Evolutionary conservation across 2,329 filamentous ascomycete genomes (phyloP), one percentile per base, ranked within the genome.

Genomic region (Chaetomiaceae sp.): DNA sequence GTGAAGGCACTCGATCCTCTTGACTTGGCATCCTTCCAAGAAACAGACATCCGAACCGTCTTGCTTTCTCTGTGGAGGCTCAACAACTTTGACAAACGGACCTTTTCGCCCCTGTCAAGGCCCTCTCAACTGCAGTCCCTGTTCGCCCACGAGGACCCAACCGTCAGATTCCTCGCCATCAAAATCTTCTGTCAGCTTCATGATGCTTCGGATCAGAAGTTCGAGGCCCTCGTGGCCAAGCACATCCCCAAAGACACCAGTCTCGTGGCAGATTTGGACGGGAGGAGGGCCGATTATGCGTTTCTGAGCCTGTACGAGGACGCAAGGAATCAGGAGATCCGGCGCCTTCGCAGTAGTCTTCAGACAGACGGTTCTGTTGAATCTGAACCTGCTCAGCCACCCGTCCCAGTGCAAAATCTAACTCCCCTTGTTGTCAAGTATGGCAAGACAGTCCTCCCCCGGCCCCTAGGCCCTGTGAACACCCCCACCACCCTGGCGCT

Each of bases 171-270:
- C 67, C 75, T 97, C 54, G 86, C 90, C 13, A 78, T 95, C 50
- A 82, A 89, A 56, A 81, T 91, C 53, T 87, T 96, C 58, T 90
- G 86, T 63, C 75, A 89, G 56, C 81, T 89, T 51, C 81, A 95
- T 60, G 82, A 83, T 61, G 87, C 87, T 25, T 86, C 93, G 4
- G 93, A 99, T 66, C 74, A 78, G 57, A 88, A 88, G 55, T 76
- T 87, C 42, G 85, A 95, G 63, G 73, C 79, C 43, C 84, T 95
- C 66, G 69, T 95, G 27, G 69, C 73, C 43, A 75, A 79, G 61
- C 77, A 90, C 66, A 72, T 92, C 49, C 82, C 80, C 41, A 71
- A 67, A 37, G 72, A 78, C 34, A 79, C 79, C 27, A 73, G 79
- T 19, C 73, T 95, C 34, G 66, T 78, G 55, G 90, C 84, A 7